Base-by-base conservation (phyloP, 352 stramenopile genomes). In the Aphanomyces invadans region DNA sequence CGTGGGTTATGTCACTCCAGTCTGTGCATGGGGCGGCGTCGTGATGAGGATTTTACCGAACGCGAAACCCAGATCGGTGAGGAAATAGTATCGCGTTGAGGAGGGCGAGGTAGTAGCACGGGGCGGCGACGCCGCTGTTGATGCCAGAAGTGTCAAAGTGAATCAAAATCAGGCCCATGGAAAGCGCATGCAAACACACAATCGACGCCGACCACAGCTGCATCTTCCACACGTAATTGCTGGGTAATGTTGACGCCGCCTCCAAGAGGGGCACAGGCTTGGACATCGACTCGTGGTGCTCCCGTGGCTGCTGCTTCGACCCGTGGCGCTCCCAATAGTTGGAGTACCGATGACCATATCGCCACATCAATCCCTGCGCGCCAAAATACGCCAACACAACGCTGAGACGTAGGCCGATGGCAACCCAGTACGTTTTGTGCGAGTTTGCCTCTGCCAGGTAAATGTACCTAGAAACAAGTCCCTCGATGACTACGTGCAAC, bases 51-150 rank as follows among this genome's bases (percentile, higher is more conserved):
- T 4, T 4, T 15, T 52, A 64, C n/a, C 75, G 65, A 11, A 81
- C 68, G 42, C 75, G 73, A 46, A 81, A 77, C 0, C 73, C 71
- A 7, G 75, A 81, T 2, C 75, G 71, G 51, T 80, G 74, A 11
- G 74, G 74, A 52, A 79, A 79, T 2, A 81, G 44, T 4, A 79
- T 65, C n/a, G 75, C 70, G 62, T 81, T 81, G 23, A 81, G 67
- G 26, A 79, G 76, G 11, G 73, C 71, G 7, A 81, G 33, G 32
- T 78, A 78, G 61, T 81, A 81, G 26, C 71, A 78, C 0, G 73
- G 55, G 2, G 55, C 55, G 11, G 55, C 72, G n/a, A 78, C 73
- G 55, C 21, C 32, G 11, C 36, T 48, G 36, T 25, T 25, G 36
- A 38, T 52, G 15, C 2, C 32, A 5, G 55, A 28, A 2, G 23